phyloP scores from a whole-genome alignment of 306 rosid species.

The Adenanthera pavonina region DNA sequence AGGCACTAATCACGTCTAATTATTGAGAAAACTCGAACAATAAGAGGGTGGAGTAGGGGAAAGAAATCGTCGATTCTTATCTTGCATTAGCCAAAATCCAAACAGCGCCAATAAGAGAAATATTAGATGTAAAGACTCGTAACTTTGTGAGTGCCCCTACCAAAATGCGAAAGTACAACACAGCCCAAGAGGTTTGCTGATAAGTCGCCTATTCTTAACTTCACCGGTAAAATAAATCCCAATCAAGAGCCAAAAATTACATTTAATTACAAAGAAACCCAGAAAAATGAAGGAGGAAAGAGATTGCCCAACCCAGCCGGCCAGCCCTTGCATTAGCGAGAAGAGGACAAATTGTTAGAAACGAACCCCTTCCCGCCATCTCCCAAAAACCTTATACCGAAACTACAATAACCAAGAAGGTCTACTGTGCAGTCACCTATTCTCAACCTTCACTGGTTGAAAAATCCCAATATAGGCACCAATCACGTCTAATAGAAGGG shows the following conservation, averaged over 20 bases:
- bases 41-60: not conserved
- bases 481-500: not conserved
- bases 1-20: not conserved
- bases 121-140: not conserved
- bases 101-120: not conserved
- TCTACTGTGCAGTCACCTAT: not conserved
- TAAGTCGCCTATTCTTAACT: constrained; percentile 7
- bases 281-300: not conserved
- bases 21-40: too few species aligned
- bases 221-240: not conserved
- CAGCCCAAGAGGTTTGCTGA: not conserved
- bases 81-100: constrained; percentile 11
- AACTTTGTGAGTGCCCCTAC: constrained; percentile 4
- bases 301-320: constrained; percentile 16
- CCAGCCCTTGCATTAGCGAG: not conserved
- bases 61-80: not conserved
- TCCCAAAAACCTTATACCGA: too few species aligned
- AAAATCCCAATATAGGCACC: not conserved
- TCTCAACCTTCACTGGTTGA: not conserved
- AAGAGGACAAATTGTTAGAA: not conserved
- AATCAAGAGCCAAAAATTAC: constrained; percentile 10
- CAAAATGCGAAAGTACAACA: not conserved
- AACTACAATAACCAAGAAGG: not conserved
- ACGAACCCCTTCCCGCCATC: not conserved
- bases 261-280: not conserved